A percentile compares a stretch with the other conserved stretches of the same genome.
Evolutionary conservation across 2,329 filamentous ascomycete species (phyloP).

Genomic region (Pseudocercospora fuligena): DNA sequence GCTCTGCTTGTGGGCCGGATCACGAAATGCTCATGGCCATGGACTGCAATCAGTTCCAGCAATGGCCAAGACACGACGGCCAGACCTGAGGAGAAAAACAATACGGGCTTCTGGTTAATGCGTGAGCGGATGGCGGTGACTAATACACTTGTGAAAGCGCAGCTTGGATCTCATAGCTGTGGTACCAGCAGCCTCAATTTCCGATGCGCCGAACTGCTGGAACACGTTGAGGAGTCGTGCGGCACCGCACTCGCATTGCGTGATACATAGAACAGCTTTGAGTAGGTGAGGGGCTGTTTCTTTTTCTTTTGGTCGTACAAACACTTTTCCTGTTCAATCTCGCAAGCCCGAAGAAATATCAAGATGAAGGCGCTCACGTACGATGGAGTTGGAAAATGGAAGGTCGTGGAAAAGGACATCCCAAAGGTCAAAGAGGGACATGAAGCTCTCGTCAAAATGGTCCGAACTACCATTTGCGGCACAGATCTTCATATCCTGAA

Average conservation of each 20-base stretch:
- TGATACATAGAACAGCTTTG: not conserved
- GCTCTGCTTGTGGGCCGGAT: not conserved
- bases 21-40: not conserved
- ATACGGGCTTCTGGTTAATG: not conserved
- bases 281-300: not conserved
- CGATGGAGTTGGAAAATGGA: constrained; percentile 33
- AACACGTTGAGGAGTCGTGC: not conserved
- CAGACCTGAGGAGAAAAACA: not conserved
- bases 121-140: too few species aligned
- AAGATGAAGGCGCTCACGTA: constrained; percentile 36
- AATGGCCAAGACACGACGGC: not conserved
- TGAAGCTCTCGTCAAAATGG: constrained; percentile 47
- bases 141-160: not conserved
- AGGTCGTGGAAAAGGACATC: constrained; percentile 33
- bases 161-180: not conserved
- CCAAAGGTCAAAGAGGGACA: constrained; percentile 30
- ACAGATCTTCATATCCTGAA: constrained; percentile 61
- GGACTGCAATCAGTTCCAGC: not conserved
- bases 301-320: not conserved
- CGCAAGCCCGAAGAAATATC: not conserved
- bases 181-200: not conserved
- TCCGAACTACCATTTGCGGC: constrained; percentile 38
- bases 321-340: not conserved
- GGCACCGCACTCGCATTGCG: not conserved
- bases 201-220: constrained; percentile 2